Conservation (phyloP, 495 filamentous ascomycete species). For the Penicillium crystallinum region DNA sequence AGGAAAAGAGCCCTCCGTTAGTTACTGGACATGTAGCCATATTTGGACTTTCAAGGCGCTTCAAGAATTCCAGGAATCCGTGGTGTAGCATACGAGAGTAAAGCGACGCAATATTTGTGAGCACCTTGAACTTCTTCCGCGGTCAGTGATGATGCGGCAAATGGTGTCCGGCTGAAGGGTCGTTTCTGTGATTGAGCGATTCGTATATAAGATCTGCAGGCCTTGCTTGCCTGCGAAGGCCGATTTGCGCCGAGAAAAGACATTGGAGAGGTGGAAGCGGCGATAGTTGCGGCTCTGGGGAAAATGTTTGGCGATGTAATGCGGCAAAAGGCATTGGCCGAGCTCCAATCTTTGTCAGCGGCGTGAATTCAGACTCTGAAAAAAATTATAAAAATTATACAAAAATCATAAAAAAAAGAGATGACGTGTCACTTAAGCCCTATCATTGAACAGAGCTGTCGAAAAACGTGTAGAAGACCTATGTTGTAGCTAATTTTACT, state of each 20-base stretch:
- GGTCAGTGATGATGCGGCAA: slow-evolving; percentile 13
- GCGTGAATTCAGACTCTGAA: background rate
- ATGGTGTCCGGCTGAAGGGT: slow-evolving; percentile 21
- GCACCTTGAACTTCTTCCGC: slow-evolving; percentile 51
- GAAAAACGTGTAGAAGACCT: too few relatives aligned
- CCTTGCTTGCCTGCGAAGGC: slow-evolving; percentile 16
- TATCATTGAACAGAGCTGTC: background rate
- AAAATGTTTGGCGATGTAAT: slow-evolving; percentile 13
- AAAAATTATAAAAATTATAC: background rate
- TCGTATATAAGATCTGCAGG: slow-evolving; percentile 8
- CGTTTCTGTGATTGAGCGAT: slow-evolving; percentile 13
- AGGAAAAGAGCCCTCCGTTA: slow-evolving; percentile 2
- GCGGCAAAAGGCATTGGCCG: slow-evolving; percentile 28
- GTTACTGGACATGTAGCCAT: background rate
- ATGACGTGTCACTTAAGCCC: too few relatives aligned
- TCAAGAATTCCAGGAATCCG: background rate
- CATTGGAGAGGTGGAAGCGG: slow-evolving; percentile 19
- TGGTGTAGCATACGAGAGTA: slow-evolving; percentile 46
- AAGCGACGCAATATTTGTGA: slow-evolving; percentile 49
- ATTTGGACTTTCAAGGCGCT: background rate
- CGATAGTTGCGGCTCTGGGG: slow-evolving; percentile 5
- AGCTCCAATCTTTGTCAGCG: slow-evolving; percentile 8
- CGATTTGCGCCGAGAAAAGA: slow-evolving; percentile 20
- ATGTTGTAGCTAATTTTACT: background rate
- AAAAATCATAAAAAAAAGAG: too few relatives aligned